Evolutionary conservation across 441 rosid species (phyloP).

Genomic region (Arabidopsis hybrid): DNA sequence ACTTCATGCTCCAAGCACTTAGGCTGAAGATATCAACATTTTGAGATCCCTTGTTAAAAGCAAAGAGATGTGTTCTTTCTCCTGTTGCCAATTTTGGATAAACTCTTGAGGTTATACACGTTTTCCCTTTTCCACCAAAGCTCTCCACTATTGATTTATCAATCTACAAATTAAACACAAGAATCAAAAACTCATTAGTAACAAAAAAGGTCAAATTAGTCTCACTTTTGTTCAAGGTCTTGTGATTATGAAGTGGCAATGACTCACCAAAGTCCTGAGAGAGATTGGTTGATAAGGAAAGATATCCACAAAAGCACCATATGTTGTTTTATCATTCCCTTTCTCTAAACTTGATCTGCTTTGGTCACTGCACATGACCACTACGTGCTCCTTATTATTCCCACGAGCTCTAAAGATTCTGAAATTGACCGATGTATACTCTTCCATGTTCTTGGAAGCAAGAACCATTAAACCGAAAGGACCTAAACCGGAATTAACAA

Average conservation of each 20-base stretch:
- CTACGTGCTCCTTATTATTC: constrained; percentile 43
- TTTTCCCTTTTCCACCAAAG: constrained; percentile 75
- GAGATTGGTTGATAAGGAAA: constrained; percentile 60
- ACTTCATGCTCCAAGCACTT: constrained; percentile 76
- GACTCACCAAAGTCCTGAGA: constrained; percentile 76
- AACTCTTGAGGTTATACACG: constrained; percentile 74
- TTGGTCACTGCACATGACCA: constrained; percentile 87
- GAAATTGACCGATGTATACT: constrained; percentile 65
- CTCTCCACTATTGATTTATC: constrained; percentile 85
- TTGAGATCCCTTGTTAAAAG: constrained; percentile 67
- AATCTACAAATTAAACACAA: constrained; percentile 47
- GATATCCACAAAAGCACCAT: constrained; percentile 67
- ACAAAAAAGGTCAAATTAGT: constrained; percentile 4
- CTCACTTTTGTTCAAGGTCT: not conserved
- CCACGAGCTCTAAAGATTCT: constrained; percentile 59
- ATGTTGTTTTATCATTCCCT: constrained; percentile 59
- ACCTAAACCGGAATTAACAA: constrained; percentile 62
- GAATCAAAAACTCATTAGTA: not conserved
- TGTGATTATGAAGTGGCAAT: not conserved
- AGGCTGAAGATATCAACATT: constrained; percentile 50
- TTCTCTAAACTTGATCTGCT: constrained; percentile 52
- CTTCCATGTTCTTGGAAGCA: constrained; percentile 62
- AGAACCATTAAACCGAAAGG: constrained; percentile 74
- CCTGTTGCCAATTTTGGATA: constrained; percentile 63
- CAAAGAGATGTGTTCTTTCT: constrained; percentile 52